phyloP scores from a whole-genome alignment of 805 yeast genomes.

The Schwanniomyces yamadae region DNA sequence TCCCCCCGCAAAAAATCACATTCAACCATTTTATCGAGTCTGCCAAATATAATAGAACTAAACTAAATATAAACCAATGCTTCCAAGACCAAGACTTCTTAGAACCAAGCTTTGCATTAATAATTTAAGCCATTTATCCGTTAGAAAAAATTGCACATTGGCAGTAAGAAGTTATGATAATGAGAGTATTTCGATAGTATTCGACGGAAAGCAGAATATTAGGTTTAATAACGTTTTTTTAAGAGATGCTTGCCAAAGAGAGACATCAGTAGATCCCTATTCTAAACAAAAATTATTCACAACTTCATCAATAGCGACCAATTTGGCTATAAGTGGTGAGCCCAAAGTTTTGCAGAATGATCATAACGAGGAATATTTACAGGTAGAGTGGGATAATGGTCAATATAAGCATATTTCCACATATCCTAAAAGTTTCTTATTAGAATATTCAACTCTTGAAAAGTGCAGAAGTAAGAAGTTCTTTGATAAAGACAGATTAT shows the following conservation, averaged over 20 bases:
- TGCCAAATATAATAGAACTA: too few relatives aligned
- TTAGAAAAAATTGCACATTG: not conserved
- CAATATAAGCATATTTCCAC: slow-evolving; percentile 23
- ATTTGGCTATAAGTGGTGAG: slow-evolving; percentile 34
- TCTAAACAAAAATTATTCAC: slow-evolving; percentile 65
- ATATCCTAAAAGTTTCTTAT: slow-evolving; percentile 49
- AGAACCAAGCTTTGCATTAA: not conserved
- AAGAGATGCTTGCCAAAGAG: slow-evolving; percentile 59
- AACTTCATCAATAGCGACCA: slow-evolving; percentile 47
- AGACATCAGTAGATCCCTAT: slow-evolving; percentile 49
- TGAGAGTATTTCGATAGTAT: slow-evolving; percentile 21
- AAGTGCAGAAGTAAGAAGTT: slow-evolving; percentile 35
- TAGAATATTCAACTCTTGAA: slow-evolving; percentile 36
- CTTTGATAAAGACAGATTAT: slow-evolving; percentile 28
- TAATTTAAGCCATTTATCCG: not conserved
- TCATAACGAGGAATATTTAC: slow-evolving; percentile 25
- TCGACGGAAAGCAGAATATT: slow-evolving; percentile 23
- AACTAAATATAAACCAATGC: too few relatives aligned
- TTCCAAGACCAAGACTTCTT: too few relatives aligned
- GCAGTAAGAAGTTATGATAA: slow-evolving; percentile 16
- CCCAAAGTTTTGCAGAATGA: slow-evolving; percentile 29
- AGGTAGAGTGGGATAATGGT: slow-evolving; percentile 39
- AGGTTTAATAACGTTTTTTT: slow-evolving; percentile 54
- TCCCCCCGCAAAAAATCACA: too few relatives aligned
- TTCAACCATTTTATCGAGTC: too few relatives aligned